Percentiles rank a stretch among this genome's conserved stretches.
Conservation (phyloP, 768 basidiomycete genomes). For the Trametes villosa region DNA sequence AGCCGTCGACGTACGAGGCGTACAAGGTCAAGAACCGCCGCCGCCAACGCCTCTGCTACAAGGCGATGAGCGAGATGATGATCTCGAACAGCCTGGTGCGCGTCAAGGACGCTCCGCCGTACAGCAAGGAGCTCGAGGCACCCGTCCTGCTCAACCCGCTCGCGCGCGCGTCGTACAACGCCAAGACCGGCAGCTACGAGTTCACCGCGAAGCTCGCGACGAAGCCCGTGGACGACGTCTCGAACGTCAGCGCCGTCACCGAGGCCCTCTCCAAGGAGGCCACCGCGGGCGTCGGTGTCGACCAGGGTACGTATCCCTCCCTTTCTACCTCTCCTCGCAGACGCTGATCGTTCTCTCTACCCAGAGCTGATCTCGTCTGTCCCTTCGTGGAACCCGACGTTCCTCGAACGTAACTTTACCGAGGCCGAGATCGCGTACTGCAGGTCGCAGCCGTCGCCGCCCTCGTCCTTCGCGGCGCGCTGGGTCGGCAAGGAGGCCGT, state of each 20-base stretch:
- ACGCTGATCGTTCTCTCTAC: neutral
- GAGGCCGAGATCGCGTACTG: constrained; percentile 88
- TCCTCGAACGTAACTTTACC: constrained; percentile 93
- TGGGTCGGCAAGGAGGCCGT: constrained; percentile 98
- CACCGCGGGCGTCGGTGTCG: constrained; percentile 82
- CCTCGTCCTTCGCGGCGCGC: constrained; percentile 92
- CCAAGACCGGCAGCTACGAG: constrained; percentile 85
- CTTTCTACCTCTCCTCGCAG: constrained; percentile 11
- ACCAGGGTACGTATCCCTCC: constrained; percentile 66
- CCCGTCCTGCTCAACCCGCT: constrained; percentile 90
- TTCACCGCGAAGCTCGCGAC: constrained; percentile 70
- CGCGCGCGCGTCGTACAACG: constrained; percentile 80
- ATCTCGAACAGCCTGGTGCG: constrained; percentile 90
- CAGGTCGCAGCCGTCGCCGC: constrained; percentile 78
- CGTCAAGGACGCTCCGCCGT: constrained; percentile 94
- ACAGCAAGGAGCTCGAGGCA: constrained; percentile 81
- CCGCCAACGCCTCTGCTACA: constrained; percentile 77
- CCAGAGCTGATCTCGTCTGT: constrained; percentile 91
- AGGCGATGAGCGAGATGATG: constrained; percentile 96
- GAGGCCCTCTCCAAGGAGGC: constrained; percentile 52
- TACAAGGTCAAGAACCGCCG: constrained; percentile 72
- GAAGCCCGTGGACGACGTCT: constrained; percentile 52
- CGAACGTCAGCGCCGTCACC: constrained; percentile 71
- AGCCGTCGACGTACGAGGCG: constrained; percentile 74
- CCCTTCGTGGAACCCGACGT: constrained; percentile 86